These are phyloP conservation scores for Dactylorhiza incarnata DNA, from an alignment of 106 monocot genomes.

Conservation along the genomic window DNA sequence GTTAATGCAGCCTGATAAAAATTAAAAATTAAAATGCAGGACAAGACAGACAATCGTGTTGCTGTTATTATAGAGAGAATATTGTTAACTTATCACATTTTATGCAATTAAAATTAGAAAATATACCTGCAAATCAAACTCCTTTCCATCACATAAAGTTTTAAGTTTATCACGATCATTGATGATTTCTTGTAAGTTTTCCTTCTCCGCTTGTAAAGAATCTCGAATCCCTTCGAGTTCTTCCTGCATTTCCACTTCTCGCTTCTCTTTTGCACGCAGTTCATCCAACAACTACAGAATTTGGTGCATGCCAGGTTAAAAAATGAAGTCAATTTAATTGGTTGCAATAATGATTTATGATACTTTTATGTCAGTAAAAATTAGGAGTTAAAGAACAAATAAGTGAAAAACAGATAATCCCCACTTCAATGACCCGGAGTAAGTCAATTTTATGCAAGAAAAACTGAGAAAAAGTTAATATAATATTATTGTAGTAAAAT, in stretches of 20 bases:
- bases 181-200: conserved; percentile 41
- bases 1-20: conserved; percentile 39
- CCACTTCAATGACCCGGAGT: background rate
- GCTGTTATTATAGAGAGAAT: background rate
- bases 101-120: background rate
- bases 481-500: no score
- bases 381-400: background rate
- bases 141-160: conserved; percentile 61
- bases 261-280: conserved; percentile 55
- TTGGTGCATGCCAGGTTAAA: background rate
- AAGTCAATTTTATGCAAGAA: no score
- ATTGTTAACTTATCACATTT: background rate
- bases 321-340: background rate
- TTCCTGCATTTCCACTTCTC: conserved; percentile 61
- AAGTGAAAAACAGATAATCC: background rate
- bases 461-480: background rate
- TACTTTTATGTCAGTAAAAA: background rate
- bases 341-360: background rate
- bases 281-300: conserved; percentile 62
- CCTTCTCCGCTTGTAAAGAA: conserved; percentile 53
- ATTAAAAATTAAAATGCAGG: background rate
- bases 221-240: conserved; percentile 75
- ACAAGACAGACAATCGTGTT: background rate
- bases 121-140: conserved; percentile 73
- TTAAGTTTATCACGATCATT: conserved; percentile 55